A percentile compares a stretch with the other conserved stretches of the same genome.
Conservation (phyloP, 176 grass and related monocot genomes). For the Eragrostis nindensis region DNA sequence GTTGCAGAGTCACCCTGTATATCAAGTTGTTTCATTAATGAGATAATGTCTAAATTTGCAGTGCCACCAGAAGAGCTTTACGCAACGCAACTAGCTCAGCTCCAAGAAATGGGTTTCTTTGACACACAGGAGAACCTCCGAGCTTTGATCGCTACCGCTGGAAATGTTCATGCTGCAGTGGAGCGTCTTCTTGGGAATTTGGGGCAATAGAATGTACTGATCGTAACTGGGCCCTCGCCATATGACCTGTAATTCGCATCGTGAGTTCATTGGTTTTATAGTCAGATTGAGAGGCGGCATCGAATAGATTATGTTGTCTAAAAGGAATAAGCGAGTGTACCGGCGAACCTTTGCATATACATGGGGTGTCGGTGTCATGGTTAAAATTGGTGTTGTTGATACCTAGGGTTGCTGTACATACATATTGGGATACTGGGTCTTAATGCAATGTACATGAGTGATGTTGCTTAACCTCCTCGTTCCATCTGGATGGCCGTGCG, state of each 20-base stretch:
- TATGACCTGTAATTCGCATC: slow-evolving; percentile 15
- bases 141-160: slow-evolving; percentile 75
- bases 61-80: slow-evolving; percentile 88
- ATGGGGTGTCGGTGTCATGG: slow-evolving; percentile 36
- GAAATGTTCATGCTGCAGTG: slow-evolving; percentile 92
- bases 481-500: not conserved
- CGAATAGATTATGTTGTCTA: slow-evolving; percentile 40
- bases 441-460: slow-evolving; percentile 36
- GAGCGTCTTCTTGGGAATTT: slow-evolving; percentile 88
- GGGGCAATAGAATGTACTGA: slow-evolving; percentile 52
- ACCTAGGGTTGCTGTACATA: slow-evolving; percentile 56
- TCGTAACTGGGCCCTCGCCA: not conserved
- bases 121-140: slow-evolving; percentile 87
- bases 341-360: slow-evolving; percentile 33
- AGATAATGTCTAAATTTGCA: slow-evolving; percentile 44
- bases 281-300: slow-evolving; percentile 33
- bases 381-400: too few relatives aligned
- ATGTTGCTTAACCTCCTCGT: not conserved
- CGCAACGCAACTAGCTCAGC: slow-evolving; percentile 83
- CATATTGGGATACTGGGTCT: slow-evolving; percentile 32
- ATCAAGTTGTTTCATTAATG: not conserved
- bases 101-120: slow-evolving; percentile 96
- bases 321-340: slow-evolving; percentile 45
- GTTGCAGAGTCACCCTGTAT: not conserved
- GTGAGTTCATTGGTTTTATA: slow-evolving; percentile 49